A percentile compares a stretch with the other conserved stretches of the same genome.
These are phyloP conservation scores for Plectosphaerella sp. DNA, from an alignment of 2,329 filamentous ascomycete species.

Conservation along the genomic window DNA sequence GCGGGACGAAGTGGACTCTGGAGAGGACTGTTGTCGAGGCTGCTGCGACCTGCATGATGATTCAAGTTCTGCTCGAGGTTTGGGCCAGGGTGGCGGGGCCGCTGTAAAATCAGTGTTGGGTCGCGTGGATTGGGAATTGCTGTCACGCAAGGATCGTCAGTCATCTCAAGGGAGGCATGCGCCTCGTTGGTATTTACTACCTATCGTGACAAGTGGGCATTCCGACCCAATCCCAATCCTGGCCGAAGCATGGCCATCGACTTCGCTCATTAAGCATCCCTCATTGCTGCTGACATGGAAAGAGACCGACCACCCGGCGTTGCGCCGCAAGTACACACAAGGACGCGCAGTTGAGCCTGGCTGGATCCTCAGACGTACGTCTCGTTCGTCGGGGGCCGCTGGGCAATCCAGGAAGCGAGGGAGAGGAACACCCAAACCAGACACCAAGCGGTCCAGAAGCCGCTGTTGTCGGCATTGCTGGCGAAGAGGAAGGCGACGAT, in stretches of 20 bases:
- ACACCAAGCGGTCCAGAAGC: slow-evolving; percentile 39
- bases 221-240: no score
- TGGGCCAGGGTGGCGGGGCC: slow-evolving; percentile 11
- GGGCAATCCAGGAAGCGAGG: background rate
- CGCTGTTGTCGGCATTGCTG: slow-evolving; percentile 23
- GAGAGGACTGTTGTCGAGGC: slow-evolving; percentile 6
- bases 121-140: no score
- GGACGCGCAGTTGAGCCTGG: no score
- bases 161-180: no score
- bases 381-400: background rate
- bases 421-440: background rate
- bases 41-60: slow-evolving; percentile 7
- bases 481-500: slow-evolving; percentile 37
- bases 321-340: no score
- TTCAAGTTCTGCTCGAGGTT: slow-evolving; percentile 8
- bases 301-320: no score
- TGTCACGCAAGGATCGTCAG: no score
- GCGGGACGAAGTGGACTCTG: slow-evolving; percentile 4
- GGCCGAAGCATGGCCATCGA: no score
- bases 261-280: no score
- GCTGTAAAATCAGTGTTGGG: background rate
- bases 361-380: background rate
- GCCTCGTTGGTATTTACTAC: no score
- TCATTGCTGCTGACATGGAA: no score
- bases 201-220: no score